phyloP scores from a whole-genome alignment of 495 filamentous ascomycete species.

The Talaromyces trachyspermus region DNA sequence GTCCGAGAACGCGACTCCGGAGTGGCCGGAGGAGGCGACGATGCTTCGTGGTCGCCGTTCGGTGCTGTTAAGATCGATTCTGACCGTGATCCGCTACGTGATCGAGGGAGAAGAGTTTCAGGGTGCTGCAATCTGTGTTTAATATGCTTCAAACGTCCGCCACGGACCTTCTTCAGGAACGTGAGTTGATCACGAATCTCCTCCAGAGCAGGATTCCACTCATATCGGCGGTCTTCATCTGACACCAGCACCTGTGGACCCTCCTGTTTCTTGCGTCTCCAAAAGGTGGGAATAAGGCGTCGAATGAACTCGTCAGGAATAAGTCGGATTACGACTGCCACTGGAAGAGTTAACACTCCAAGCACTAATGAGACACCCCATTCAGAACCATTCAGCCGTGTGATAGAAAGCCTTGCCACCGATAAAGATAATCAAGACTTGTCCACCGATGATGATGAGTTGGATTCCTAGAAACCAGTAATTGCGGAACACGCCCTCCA shows the following conservation, averaged over 20 bases:
- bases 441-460: constrained; percentile 73
- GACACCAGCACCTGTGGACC: constrained; percentile 52
- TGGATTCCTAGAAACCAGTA: constrained; percentile 79
- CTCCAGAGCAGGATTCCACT: constrained; percentile 54
- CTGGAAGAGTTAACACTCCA: constrained; percentile 61
- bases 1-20: constrained; percentile 67
- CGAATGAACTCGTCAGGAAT: constrained; percentile 62
- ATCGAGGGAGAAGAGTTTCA: constrained; percentile 62
- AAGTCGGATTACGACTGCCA: constrained; percentile 64
- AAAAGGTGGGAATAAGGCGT: constrained; percentile 47
- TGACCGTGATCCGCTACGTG: constrained; percentile 67
- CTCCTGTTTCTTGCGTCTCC: constrained; percentile 31
- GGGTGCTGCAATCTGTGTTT: constrained; percentile 80
- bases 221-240: constrained; percentile 65
- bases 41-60: constrained; percentile 38
- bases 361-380: constrained; percentile 72
- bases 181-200: constrained; percentile 74
- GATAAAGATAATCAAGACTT: constrained; percentile 71
- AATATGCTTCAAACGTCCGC: constrained; percentile 80
- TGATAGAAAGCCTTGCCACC: constrained; percentile 64
- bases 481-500: constrained; percentile 75
- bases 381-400: constrained; percentile 52
- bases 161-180: constrained; percentile 65
- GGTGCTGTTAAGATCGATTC: constrained; percentile 69
- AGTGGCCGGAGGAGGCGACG: constrained; percentile 47